Conservation (phyloP, 352 stramenopile genomes). For the Globisporangium uncinulatum region DNA sequence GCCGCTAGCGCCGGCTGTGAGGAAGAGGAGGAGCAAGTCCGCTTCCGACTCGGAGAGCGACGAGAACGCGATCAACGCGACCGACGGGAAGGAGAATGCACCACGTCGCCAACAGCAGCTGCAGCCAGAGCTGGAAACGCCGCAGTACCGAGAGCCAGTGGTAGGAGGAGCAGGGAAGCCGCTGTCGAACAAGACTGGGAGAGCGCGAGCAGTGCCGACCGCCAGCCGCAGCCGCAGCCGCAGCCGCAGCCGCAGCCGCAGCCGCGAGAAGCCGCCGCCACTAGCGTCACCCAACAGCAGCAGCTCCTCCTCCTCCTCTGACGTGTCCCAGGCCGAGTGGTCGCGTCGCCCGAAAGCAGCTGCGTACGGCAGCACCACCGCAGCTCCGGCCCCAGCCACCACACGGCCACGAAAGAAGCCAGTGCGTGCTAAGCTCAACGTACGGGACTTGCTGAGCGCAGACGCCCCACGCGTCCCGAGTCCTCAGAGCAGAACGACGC, state of each 20-base stretch:
- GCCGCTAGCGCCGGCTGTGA: neutral
- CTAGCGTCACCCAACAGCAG: conserved; percentile 7
- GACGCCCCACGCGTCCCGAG: neutral
- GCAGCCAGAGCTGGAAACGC: neutral
- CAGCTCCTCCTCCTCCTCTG: too few species aligned
- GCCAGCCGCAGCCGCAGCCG: too few species aligned
- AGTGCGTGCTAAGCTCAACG: conserved; percentile 8
- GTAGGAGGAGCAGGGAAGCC: neutral
- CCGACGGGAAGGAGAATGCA: conserved; percentile 11
- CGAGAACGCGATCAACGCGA: neutral
- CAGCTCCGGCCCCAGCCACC: neutral
- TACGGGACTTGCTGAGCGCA: conserved; percentile 14
- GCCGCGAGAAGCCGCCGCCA: neutral
- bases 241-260: too few species aligned
- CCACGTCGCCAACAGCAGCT: neutral
- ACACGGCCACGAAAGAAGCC: neutral
- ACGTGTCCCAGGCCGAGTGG: conserved; percentile 2
- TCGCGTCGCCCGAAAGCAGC: conserved; percentile 4
- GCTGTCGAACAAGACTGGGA: neutral
- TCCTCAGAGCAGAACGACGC: neutral
- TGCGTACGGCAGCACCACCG: neutral
- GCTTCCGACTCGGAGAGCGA: neutral
- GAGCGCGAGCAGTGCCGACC: neutral
- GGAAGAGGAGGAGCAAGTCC: neutral
- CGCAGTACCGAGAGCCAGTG: neutral